Conservation (phyloP, 1,139 yeast genomes). For the Nematodospora anomalae region DNA sequence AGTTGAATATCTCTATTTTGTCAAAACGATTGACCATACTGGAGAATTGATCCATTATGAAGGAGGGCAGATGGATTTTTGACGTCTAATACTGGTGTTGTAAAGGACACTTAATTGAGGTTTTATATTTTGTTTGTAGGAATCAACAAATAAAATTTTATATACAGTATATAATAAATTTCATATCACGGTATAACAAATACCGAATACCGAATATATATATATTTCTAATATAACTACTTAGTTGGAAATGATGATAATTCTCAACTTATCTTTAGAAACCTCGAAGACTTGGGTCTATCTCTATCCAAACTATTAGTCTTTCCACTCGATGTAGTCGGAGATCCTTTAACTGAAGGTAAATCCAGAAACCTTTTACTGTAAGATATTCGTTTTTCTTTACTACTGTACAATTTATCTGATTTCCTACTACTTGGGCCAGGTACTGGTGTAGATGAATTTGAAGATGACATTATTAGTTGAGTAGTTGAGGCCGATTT, state of each 20-base stretch:
- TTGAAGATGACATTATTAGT: conserved; percentile 14
- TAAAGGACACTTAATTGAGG: too few relatives aligned
- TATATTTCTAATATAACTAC: not conserved
- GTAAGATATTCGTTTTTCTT: conserved; percentile 12
- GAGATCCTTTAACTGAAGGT: conserved; percentile 17
- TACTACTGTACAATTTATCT: conserved; percentile 7
- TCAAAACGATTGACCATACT: conserved; percentile 21
- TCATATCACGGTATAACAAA: too few relatives aligned
- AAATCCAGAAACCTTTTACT: conserved; percentile 15
- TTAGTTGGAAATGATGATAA: not conserved
- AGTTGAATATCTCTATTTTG: conserved; percentile 24
- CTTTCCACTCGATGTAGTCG: conserved; percentile 9
- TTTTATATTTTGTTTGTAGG: too few relatives aligned
- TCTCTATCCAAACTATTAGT: conserved; percentile 2
- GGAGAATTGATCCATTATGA: conserved; percentile 18
- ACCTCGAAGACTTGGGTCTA: conserved; percentile 6
- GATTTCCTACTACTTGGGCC: too few relatives aligned
- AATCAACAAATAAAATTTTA: too few relatives aligned
- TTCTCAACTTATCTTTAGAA: conserved; percentile 4
- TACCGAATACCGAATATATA: not conserved
- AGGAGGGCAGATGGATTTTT: too few relatives aligned
- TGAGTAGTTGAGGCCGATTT: conserved; percentile 30
- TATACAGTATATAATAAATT: too few relatives aligned
- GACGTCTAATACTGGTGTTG: too few relatives aligned
- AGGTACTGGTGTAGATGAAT: too few relatives aligned